Percentiles rank a stretch among this genome's conserved stretches.
phyloP scores from a whole-genome alignment of 495 filamentous ascomycete genomes.

The Aspergillus haitiensis region DNA sequence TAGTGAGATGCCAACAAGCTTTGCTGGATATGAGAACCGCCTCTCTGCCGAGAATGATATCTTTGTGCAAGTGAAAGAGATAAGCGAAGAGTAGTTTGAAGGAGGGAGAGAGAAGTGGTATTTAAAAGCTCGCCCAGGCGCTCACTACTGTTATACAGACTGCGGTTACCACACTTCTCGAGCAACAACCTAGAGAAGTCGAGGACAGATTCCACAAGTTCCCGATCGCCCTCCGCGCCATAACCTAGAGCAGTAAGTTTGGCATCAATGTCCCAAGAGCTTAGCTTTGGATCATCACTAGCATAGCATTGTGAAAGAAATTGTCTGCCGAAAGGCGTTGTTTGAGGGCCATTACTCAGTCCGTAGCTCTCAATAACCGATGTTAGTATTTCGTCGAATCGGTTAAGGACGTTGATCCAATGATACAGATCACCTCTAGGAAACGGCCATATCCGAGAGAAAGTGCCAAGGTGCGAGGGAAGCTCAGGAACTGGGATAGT shows the following conservation, averaged over 20 bases:
- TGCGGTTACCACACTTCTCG: conserved; percentile 95
- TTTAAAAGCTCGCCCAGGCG: conserved; percentile 85
- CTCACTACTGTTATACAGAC: conserved; percentile 89
- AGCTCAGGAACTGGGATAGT: conserved; percentile 72
- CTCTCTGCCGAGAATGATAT: conserved; percentile 83
- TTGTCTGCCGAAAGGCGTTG: conserved; percentile 64
- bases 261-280: conserved; percentile 50
- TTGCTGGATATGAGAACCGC: conserved; percentile 62
- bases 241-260: conserved; percentile 62
- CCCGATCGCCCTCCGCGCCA: conserved; percentile 69
- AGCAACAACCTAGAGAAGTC: conserved; percentile 82
- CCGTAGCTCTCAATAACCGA: conserved; percentile 78
- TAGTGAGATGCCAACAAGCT: conserved; percentile 82
- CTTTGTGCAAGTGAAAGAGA: conserved; percentile 82
- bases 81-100: conserved; percentile 73
- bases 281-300: conserved; percentile 38
- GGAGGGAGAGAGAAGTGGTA: conserved; percentile 74
- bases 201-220: conserved; percentile 76
- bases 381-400: conserved; percentile 87
- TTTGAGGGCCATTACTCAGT: conserved; percentile 78
- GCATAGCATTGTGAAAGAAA: conserved; percentile 58
- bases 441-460: conserved; percentile 89
- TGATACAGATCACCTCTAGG: conserved; percentile 97
- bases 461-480: conserved; percentile 71
- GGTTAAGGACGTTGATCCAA: conserved; percentile 94